A percentile compares a stretch with the other conserved stretches of the same genome.
Conservation (phyloP, 2,329 filamentous ascomycete genomes). For the Hymenoscyphus fraxineus region DNA sequence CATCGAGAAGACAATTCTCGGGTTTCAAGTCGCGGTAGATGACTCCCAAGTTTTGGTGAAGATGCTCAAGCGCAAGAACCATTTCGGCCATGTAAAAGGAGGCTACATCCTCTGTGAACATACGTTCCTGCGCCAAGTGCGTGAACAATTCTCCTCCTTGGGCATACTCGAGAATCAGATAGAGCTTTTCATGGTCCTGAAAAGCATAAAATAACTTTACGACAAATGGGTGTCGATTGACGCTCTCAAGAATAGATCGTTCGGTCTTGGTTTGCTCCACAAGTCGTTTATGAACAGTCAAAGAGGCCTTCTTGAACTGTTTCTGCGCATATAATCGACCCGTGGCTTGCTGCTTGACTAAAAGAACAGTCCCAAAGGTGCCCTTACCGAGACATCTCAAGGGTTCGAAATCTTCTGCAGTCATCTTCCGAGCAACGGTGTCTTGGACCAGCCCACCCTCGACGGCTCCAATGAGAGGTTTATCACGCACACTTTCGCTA, state of each 20-base stretch:
- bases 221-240: slow-evolving; percentile 95
- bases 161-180: slow-evolving; percentile 95
- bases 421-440: slow-evolving; percentile 69
- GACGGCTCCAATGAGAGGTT: slow-evolving; percentile 40
- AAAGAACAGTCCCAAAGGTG: slow-evolving; percentile 88
- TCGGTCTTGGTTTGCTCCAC: slow-evolving; percentile 98
- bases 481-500: slow-evolving; percentile 55
- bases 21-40: slow-evolving; percentile 97
- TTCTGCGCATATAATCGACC: slow-evolving; percentile 95
- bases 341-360: slow-evolving; percentile 85
- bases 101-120: slow-evolving; percentile 85
- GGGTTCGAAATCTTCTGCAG: slow-evolving; percentile 82
- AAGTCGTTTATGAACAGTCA: slow-evolving; percentile 92
- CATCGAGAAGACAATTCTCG: slow-evolving; percentile 91
- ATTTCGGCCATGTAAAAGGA: slow-evolving; percentile 99
- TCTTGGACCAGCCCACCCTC: slow-evolving; percentile 54
- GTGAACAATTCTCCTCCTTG: slow-evolving; percentile 95
- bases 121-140: slow-evolving; percentile 88
- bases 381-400: slow-evolving; percentile 93
- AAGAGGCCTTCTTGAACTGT: slow-evolving; percentile 94
- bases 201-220: slow-evolving; percentile 98
- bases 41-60: slow-evolving; percentile 88
- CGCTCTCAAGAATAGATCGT: slow-evolving; percentile 87
- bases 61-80: slow-evolving; percentile 86
- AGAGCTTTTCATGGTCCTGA: slow-evolving; percentile 95